phyloP scores from a whole-genome alignment of 306 rosid genomes.

The Inga oerstediana region DNA sequence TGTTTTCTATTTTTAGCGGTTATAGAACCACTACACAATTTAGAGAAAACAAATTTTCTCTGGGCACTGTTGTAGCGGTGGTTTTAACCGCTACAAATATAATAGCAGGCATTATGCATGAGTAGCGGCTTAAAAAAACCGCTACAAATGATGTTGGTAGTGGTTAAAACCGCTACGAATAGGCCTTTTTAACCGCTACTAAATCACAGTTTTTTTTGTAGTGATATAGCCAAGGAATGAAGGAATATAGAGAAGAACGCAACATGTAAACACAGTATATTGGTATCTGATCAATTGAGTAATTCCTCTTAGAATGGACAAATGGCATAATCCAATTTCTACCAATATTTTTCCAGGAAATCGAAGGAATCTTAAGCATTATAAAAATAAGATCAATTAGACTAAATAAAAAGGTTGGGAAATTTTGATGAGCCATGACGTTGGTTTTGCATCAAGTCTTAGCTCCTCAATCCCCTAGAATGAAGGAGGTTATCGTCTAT shows the following conservation, averaged over 20 bases:
- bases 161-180: too few relatives aligned
- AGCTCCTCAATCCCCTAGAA: background rate
- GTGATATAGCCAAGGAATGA: background rate
- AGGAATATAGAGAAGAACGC: background rate
- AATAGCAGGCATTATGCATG: too few relatives aligned
- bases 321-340: background rate
- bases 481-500: background rate
- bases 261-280: background rate
- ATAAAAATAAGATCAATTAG: background rate
- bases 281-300: background rate
- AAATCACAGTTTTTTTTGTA: too few relatives aligned
- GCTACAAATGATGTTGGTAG: too few relatives aligned
- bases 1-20: too few relatives aligned
- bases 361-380: background rate
- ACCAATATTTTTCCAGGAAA: background rate
- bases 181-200: too few relatives aligned
- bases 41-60: too few relatives aligned
- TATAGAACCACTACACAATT: too few relatives aligned
- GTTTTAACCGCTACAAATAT: too few relatives aligned
- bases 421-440: background rate
- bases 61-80: too few relatives aligned
- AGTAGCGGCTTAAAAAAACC: too few relatives aligned
- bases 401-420: background rate
- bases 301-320: background rate
- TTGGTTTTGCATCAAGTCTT: background rate